Evolutionary conservation across 2,329 filamentous ascomycete genomes (phyloP).

Genomic region (Fusarium buxicola): DNA sequence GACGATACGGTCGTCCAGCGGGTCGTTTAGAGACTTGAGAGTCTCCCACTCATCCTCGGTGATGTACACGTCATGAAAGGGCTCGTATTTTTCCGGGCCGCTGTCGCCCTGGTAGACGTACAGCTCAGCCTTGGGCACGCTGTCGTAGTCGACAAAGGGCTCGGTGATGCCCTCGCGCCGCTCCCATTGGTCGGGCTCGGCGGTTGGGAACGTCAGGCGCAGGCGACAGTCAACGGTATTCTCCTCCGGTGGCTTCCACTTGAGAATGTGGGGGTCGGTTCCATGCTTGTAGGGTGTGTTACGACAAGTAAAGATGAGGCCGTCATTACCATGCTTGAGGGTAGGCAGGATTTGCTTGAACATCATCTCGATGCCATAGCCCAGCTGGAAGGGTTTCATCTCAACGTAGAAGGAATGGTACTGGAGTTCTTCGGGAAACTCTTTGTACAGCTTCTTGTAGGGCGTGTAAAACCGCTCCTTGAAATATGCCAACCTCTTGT

Average conservation of each 20-base stretch:
- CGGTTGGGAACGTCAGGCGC: constrained; percentile 77
- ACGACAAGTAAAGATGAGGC: constrained; percentile 96
- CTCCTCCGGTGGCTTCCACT: constrained; percentile 96
- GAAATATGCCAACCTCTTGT: constrained; percentile 91
- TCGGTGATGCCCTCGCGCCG: constrained; percentile 72
- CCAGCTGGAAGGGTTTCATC: constrained; percentile 89
- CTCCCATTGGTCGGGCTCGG: constrained; percentile 76
- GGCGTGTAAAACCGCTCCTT: constrained; percentile 80
- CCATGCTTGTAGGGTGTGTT: constrained; percentile 87
- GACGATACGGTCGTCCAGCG: constrained; percentile 87
- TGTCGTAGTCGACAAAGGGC: constrained; percentile 81
- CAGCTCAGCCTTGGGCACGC: constrained; percentile 78
- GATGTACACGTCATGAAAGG: constrained; percentile 75
- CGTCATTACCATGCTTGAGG: constrained; percentile 93
- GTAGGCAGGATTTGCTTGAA: constrained; percentile 86
- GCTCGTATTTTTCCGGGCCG: constrained; percentile 66
- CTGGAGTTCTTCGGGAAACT: constrained; percentile 75
- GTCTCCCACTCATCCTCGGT: constrained; percentile 84
- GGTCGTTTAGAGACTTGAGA: constrained; percentile 78
- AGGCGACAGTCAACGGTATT: constrained; percentile 96
- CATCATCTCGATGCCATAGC: constrained; percentile 92
- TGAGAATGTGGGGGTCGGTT: constrained; percentile 92
- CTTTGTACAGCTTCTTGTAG: constrained; percentile 71
- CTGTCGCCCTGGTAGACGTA: constrained; percentile 74
- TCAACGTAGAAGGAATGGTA: constrained; percentile 84